Evolutionary conservation across 2,329 filamentous ascomycete species (phyloP), one percentile per base, ranked within the genome.

Genomic region (Fusarium subglutinans): DNA sequence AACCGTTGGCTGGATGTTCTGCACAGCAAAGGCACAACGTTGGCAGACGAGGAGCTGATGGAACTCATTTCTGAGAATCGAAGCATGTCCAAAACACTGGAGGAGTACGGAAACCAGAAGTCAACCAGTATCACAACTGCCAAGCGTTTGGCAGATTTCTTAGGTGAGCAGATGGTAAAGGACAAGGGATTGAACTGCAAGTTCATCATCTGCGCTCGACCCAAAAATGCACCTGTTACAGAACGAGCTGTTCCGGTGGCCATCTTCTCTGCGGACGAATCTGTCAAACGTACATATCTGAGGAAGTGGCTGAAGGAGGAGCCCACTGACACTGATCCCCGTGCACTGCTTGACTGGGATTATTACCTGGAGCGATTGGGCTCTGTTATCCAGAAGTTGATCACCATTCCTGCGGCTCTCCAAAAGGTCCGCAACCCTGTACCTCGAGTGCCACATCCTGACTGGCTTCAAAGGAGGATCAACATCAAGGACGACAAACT

Each of bases 21-120:
- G 38, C 90, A 98, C 80, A 94, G 90, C 78, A 95, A 94, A 75
- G 96, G 97, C 22, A 89, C 92, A 8, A 98, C 95, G 3, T 86
- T 99, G 20, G 95, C 96, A 0, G 96, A 99, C 76, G 96, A 98
- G 81, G 96, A 99, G 80, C 89, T 99, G 45, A 98, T 99, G 82
- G 96, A 99, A 79, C 91, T 99, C n/a, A 99, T 99, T 90, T 98
- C 95, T 56, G 96, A 99, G 82, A 99, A 99, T 84, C 92, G 97
- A 85, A 98, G 91, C 85, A 99, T 99, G 96, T 89, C 92, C 24
- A 99, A 99, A 84, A 97, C 96, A 0, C 86, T 99, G 4, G 96
- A 98, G 76, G 97, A 99, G 83, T 99, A 99, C 75, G 96, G 95
- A 24, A 86, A 85, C 13, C 97, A 99, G 79, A 99, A 99, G 81